Base-by-base conservation (phyloP, 2,329 filamentous ascomycete species). In the Xylariaceae sp. region DNA sequence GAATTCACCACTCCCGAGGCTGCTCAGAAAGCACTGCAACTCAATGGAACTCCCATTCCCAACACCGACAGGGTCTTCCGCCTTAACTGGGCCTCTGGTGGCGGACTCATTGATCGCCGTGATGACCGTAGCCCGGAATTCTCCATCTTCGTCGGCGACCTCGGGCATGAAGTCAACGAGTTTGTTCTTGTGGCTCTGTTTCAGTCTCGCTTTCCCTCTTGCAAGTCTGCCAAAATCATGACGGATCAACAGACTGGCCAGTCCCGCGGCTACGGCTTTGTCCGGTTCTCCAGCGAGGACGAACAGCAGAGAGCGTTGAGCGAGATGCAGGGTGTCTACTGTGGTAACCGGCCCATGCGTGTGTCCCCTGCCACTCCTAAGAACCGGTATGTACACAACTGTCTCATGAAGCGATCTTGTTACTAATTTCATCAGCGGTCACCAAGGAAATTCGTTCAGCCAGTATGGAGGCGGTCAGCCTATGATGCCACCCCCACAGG, bases 141-240 rank as follows among this genome's bases (percentile, higher is more conserved):
- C 73, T 93, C 88, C 63, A 97, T 99, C 74, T 99, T 99, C 69
- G 94, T 99, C 53, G 94, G 94, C 61, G 94, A 99, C 69, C 86
- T 99, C 58, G 94, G 94, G 56, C 94, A 95, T 7, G 94, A 99
- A 74, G 94, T 99, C 64, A 99, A 97, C 73, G 94, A 99, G 77
- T 97, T 96, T 67, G 93, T 97, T 52, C 80, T 99, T 54, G 93
- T 97, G 48, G 96, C 92, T 22, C 86, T 99, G 46, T 99, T 99
- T 83, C 93, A 97, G 76, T 88, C 86, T 68, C 90, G 93, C 56
- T 99, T 96, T 80, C 88, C 89, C 0, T 96, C 91, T 9, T 97
- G 93, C 89, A 97, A 97, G 80, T 96, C 91, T 36, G 94, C 94
- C 67, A 99, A 99, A 82, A 99, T 99, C 75, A 99, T 99, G 94